Base-by-base conservation (phyloP, 2,329 filamentous ascomycete species). In the Phyllachora maydis region DNA sequence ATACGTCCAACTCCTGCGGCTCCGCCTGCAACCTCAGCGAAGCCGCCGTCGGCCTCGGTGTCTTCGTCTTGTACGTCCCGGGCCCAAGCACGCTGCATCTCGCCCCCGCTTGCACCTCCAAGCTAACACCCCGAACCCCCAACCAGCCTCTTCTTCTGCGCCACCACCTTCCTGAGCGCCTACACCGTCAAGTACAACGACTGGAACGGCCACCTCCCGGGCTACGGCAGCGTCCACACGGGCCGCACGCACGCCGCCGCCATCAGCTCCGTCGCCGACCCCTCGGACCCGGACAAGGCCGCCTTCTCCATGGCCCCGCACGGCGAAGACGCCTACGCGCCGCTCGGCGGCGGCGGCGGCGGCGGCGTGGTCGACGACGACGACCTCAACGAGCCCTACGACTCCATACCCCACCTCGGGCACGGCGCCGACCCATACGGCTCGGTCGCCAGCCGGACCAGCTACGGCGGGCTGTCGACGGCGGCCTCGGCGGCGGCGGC, bases 271-370 rank as follows among this genome's bases (percentile, higher is more conserved):
- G 16, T 17, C 16, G 16, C 6, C 16, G 6, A 17, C 6, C 6
- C 6, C 16, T 71, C 71, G 34, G 68, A 73, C 40, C 68, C 68
- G 1, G 67, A 74, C 43, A 72, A 72, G 50, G 66, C 67, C 14
- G 67, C 67, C 29, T 74, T 74, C 47, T 70, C 65, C 27, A 69
- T 67, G 44, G 64, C 63, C 9, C 64, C 65, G n/a, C 61, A 68
- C 37, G 65, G 67, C 35, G 67, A 73, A 32, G 67, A 72, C 37
- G 58, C 62, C 20, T 73, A 73, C 36, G 62, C 66, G 23, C 63
- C 62, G 9, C 56, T 72, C 30, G 56, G 67, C 42, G 27, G 26
- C 23, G 28, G 23, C 17, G 21, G 21, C 4, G 23, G 18, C 18
- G 26, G 23, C 13, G 18, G 16, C 14, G n/a, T 15, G 6, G 14